Evolutionary conservation across 768 basidiomycete species (phyloP).

Genomic region (Amanita muscaria): DNA sequence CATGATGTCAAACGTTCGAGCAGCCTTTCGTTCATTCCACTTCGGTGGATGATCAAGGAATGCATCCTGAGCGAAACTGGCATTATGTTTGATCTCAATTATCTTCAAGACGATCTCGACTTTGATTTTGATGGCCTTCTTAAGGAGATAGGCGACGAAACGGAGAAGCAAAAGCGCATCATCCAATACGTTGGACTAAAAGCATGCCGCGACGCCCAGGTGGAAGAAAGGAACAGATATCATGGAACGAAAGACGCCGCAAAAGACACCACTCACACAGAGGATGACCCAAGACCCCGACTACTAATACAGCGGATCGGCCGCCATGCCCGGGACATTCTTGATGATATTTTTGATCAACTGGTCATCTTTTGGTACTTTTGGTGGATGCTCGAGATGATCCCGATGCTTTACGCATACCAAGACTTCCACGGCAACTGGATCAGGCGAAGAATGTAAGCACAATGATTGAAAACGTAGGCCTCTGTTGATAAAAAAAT

Average conservation of each 20-base stretch:
- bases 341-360: constrained; percentile 17
- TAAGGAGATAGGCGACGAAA: not conserved
- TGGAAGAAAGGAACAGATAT: too few relatives aligned
- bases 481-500: not conserved
- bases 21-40: constrained; percentile 19
- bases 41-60: constrained; percentile 25
- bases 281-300: not conserved
- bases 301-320: not conserved
- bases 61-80: constrained; percentile 15
- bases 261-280: not conserved
- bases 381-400: constrained; percentile 20
- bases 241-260: constrained; percentile 4
- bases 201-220: too few relatives aligned
- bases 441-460: constrained; percentile 18
- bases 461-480: too few relatives aligned
- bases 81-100: constrained; percentile 16
- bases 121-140: constrained; percentile 14
- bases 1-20: constrained; percentile 13
- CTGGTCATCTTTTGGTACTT: constrained; percentile 10
- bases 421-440: constrained; percentile 17
- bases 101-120: constrained; percentile 10
- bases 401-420: constrained; percentile 18
- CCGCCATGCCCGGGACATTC: constrained; percentile 9
- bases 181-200: too few relatives aligned
- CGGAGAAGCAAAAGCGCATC: not conserved